Conservation (phyloP, 2,329 filamentous ascomycete genomes). For the Xylaria sp. region DNA sequence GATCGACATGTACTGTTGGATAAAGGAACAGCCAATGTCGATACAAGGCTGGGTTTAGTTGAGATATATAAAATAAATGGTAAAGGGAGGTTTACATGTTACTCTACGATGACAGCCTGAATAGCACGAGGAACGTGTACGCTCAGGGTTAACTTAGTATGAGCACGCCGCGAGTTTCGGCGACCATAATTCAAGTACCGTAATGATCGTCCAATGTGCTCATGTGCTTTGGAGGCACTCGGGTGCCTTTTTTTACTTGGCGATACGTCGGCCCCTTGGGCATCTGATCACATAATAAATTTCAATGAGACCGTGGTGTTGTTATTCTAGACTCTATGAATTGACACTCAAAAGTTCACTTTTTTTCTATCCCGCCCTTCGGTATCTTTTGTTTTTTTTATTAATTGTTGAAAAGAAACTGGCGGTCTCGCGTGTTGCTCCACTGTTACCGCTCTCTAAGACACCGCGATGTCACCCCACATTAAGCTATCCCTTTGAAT, state of each 20-base stretch:
- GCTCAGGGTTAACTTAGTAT: not conserved
- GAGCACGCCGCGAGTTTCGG: not conserved
- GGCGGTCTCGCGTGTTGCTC: not conserved
- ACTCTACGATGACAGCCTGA: not conserved
- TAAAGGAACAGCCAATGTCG: constrained; percentile 1
- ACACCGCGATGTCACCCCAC: not conserved
- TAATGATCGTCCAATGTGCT: not conserved
- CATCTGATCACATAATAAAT: too few relatives aligned
- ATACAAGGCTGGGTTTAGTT: constrained; percentile 5
- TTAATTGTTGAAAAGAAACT: not conserved
- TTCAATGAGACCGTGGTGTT: too few relatives aligned
- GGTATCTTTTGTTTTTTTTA: too few relatives aligned
- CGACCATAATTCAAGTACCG: not conserved
- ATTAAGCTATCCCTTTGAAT: not conserved
- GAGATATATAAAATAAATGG: constrained; percentile 19
- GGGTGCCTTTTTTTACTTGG: too few relatives aligned
- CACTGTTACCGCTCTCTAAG: not conserved
- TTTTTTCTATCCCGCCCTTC: too few relatives aligned
- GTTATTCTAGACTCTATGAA: too few relatives aligned
- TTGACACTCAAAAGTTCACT: too few relatives aligned
- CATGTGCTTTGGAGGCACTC: too few relatives aligned
- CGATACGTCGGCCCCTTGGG: too few relatives aligned
- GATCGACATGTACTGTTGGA: not conserved
- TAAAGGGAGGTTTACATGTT: constrained; percentile 3
- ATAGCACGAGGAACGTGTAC: constrained; percentile 14